These are phyloP conservation scores for Sesbania bispinosa DNA, from an alignment of 306 rosid genomes.

Conservation along the genomic window DNA sequence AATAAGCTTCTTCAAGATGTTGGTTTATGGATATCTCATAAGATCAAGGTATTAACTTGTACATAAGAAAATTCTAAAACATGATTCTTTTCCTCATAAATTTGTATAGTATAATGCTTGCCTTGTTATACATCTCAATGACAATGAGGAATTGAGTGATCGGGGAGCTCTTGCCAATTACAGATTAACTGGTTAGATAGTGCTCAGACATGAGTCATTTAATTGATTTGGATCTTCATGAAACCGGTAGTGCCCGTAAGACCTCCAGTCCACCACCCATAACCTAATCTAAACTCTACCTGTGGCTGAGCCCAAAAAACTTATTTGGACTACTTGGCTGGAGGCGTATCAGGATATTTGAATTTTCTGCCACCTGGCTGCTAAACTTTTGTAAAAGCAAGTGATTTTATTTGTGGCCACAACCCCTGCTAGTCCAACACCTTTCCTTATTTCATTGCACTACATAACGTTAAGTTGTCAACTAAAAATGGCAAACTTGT, in stretches of 20 bases:
- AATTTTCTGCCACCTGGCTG: not conserved
- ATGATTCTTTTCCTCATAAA: not conserved
- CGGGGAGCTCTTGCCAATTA: not conserved
- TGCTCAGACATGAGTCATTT: not conserved
- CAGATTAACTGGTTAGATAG: not conserved
- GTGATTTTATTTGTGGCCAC: not conserved
- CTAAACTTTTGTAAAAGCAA: not conserved
- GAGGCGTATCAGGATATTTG: not conserved
- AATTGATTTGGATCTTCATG: slow-evolving; percentile 4
- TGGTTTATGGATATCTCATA: slow-evolving; percentile 85
- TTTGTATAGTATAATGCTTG: slow-evolving; percentile 10
- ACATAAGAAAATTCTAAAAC: slow-evolving; percentile 15
- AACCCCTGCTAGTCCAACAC: not conserved
- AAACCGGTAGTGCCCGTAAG: not conserved
- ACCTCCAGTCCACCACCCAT: slow-evolving; percentile 15
- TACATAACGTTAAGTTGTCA: not conserved
- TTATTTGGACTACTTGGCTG: not conserved
- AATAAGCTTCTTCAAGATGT: slow-evolving; percentile 72
- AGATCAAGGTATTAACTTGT: slow-evolving; percentile 71
- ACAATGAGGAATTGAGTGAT: not conserved
- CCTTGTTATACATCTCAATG: slow-evolving; percentile 1
- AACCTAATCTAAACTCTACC: not conserved
- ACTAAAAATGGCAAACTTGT: not conserved
- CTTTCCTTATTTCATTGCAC: not conserved
- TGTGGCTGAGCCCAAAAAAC: not conserved